These are phyloP conservation scores for Solanum infundibuliforme DNA, from an alignment of 257 asterid genomes.

Conservation along the genomic window DNA sequence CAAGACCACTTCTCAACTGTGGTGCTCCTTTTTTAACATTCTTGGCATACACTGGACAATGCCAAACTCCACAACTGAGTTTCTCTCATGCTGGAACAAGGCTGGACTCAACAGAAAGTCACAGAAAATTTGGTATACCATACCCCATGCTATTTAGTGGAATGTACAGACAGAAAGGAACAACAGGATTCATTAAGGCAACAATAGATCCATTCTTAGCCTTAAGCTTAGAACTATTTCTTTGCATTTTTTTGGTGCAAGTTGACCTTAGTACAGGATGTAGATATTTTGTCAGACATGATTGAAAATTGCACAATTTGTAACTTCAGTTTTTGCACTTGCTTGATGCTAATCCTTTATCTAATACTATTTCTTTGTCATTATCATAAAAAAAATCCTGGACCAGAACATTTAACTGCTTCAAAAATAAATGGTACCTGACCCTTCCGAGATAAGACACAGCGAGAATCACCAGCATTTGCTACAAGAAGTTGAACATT, in stretches of 20 bases:
- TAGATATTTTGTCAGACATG: not conserved
- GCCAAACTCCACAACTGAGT: not conserved
- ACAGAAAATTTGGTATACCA: not conserved
- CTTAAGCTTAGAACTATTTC: not conserved
- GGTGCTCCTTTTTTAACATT: not conserved
- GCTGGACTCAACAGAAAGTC: not conserved
- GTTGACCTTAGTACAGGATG: not conserved
- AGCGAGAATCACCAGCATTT: constrained; percentile 96
- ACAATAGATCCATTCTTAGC: not conserved
- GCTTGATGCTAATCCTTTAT: not conserved
- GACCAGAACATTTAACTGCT: not conserved
- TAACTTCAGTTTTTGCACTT: not conserved
- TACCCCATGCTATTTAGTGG: not conserved
- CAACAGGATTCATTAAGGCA: not conserved
- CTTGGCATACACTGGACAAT: not conserved
- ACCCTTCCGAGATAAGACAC: constrained; percentile 72
- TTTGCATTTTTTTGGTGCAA: not conserved
- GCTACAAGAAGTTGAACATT: constrained; percentile 58
- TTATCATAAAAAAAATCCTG: not conserved
- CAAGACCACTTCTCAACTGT: not conserved
- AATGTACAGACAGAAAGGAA: not conserved
- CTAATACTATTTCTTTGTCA: not conserved
- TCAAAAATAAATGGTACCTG: constrained; percentile 33
- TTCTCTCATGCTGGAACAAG: not conserved
- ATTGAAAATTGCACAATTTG: not conserved